Conservation (phyloP, 164 flowering plant species). For the Sextonia rubra region DNA sequence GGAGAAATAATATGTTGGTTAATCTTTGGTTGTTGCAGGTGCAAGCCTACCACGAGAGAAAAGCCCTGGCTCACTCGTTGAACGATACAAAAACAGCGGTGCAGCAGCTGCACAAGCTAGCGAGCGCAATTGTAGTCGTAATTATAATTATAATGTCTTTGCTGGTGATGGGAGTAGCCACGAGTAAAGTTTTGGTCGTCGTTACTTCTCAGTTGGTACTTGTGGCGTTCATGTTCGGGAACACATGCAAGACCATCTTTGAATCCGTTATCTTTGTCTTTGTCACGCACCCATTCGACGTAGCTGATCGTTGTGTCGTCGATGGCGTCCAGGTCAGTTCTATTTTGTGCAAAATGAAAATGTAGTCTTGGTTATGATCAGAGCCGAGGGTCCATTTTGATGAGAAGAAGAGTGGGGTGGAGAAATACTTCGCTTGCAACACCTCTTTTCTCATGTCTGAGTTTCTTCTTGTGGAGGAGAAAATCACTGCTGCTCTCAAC, state of each 20-base stretch:
- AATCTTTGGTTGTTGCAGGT: constrained; percentile 26
- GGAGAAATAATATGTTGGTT: neutral
- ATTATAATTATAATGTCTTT: constrained; percentile 33
- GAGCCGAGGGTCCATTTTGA: too few species aligned
- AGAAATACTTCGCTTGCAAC: too few species aligned
- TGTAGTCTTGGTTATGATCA: too few species aligned
- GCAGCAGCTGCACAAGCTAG: constrained; percentile 48
- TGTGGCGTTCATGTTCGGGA: constrained; percentile 41
- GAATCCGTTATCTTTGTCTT: constrained; percentile 60
- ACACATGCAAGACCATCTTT: constrained; percentile 48
- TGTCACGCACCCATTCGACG: constrained; percentile 62
- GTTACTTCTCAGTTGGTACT: constrained; percentile 41
- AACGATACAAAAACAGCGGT: constrained; percentile 64
- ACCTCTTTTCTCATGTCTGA: too few species aligned
- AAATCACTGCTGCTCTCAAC: too few species aligned
- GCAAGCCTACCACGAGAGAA: constrained; percentile 39
- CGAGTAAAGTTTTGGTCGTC: constrained; percentile 36
- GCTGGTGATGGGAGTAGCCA: constrained; percentile 43
- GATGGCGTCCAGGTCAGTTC: constrained; percentile 49
- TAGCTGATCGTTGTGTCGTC: constrained; percentile 57
- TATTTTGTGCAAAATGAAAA: too few species aligned
- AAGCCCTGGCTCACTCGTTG: constrained; percentile 44
- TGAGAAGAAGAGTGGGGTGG: too few species aligned
- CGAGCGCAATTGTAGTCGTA: constrained; percentile 29
- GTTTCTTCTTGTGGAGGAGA: too few species aligned